These are phyloP conservation scores for Ophidiomyces ophidiicola DNA, from an alignment of 2,329 filamentous ascomycete species.

Conservation along the genomic window DNA sequence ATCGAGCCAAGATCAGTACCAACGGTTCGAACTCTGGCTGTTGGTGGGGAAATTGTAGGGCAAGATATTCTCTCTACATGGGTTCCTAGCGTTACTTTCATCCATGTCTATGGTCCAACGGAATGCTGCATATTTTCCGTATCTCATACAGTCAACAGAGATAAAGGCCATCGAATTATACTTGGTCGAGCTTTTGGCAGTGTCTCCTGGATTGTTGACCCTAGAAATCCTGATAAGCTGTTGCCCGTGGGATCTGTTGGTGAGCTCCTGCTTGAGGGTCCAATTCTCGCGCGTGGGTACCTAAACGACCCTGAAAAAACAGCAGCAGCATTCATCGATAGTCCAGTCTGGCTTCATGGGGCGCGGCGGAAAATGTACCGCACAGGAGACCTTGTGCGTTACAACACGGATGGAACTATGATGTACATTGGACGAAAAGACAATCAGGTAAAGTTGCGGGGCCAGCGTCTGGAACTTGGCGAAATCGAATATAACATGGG, in stretches of 20 bases:
- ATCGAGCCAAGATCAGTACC: conserved; percentile 24
- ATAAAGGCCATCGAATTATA: conserved; percentile 16
- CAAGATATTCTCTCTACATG: conserved; percentile 21
- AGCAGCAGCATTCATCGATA: conserved; percentile 15
- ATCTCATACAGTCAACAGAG: conserved; percentile 24
- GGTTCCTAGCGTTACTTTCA: conserved; percentile 27
- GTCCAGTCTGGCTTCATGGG: conserved; percentile 14
- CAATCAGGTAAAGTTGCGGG: conserved; percentile 67
- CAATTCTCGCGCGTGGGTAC: conserved; percentile 29
- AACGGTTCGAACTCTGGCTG: conserved; percentile 22
- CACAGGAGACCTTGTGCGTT: conserved; percentile 18
- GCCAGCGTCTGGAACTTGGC: conserved; percentile 69
- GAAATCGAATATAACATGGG: conserved; percentile 53
- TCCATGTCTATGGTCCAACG: conserved; percentile 35
- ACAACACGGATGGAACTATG: conserved; percentile 10
- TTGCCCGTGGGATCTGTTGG: conserved; percentile 29
- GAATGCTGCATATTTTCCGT: conserved; percentile 33
- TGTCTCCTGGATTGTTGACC: conserved; percentile 19
- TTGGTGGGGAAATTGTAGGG: conserved; percentile 27
- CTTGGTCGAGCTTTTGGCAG: conserved; percentile 14
- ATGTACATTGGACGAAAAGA: conserved; percentile 20
- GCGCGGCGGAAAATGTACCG: conserved; percentile 14
- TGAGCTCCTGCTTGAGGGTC: conserved; percentile 31
- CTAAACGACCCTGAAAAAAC: conserved; percentile 19
- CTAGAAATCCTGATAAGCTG: conserved; percentile 14